Base-by-base conservation (phyloP, 2,329 filamentous ascomycete genomes). In the Escovopsis sp. region DNA sequence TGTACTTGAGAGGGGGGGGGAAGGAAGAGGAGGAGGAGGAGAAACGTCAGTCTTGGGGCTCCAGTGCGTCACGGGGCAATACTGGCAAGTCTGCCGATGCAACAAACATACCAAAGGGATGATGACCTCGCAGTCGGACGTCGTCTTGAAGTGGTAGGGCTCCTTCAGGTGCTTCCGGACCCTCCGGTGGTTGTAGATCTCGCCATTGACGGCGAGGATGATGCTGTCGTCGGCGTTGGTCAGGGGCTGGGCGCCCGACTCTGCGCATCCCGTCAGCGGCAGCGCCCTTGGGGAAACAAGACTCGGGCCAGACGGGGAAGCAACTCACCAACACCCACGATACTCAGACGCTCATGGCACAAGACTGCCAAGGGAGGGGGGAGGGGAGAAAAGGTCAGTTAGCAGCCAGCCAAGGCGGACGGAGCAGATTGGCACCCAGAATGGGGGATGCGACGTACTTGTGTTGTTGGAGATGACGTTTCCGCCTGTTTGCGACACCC, bases 101-200 rank as follows among this genome's bases (percentile, higher is more conserved):
- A 27, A 7, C 11, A 30, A 25, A 64, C 78, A 60, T 74, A 93
- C 86, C 72, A 98, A 65, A 51, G 93, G 91, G 59, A 98, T 94
- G 64, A 98, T 94, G 59, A 98, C 89, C 66, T 98, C 91, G 66
- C 91, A 98, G 60, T 98, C 91, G 32, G 89, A 96, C 59, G 91
- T 83, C 50, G 91, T 98, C 79, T 95, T 95, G 79, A 96, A 98
- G 64, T 88, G 81, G 66, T 95, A 95, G 32, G 79, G 75, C 46
- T 71, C 77, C 66, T 85, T 85, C 55, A 95, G 70, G 54, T 71
- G 71, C 68, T 95, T 96, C 60, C 91, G 82, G 57, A 98, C 73
- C 57, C 94, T 76, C 60, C 89, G 84, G 69, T 98, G 91, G 79
- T 98, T 98, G 75, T 98, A 98, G 62, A 98, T 98, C 64, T 98